A percentile compares a stretch with the other conserved stretches of the same genome.
Evolutionary conservation across 164 flowering plant species (phyloP).

Genomic region (Kalanchoe fedtschenkoi): DNA sequence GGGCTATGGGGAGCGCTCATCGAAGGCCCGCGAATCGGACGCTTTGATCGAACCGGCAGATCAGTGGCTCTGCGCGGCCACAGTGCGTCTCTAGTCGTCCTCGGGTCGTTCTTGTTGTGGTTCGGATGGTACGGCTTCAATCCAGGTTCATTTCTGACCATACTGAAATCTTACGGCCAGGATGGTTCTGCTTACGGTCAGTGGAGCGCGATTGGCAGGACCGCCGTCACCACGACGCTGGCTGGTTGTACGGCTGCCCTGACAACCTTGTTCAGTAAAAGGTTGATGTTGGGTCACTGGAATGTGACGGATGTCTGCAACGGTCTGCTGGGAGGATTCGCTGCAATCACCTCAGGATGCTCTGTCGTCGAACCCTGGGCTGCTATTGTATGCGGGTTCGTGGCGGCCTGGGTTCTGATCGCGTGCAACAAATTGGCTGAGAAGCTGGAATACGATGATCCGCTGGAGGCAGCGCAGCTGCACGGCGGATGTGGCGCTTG

Average conservation of each 20-base stretch:
- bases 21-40: slow-evolving; percentile 68
- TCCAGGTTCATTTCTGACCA: slow-evolving; percentile 59
- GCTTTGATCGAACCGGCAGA: slow-evolving; percentile 43
- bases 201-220: slow-evolving; percentile 62
- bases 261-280: slow-evolving; percentile 53
- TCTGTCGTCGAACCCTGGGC: slow-evolving; percentile 89
- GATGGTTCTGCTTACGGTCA: slow-evolving; percentile 39
- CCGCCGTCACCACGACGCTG: slow-evolving; percentile 68
- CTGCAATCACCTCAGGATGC: slow-evolving; percentile 66
- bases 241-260: slow-evolving; percentile 67
- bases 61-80: slow-evolving; percentile 49
- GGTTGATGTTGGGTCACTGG: slow-evolving; percentile 59
- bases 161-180: slow-evolving; percentile 24
- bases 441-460: slow-evolving; percentile 50
- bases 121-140: slow-evolving; percentile 86
- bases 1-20: slow-evolving; percentile 69
- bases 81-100: slow-evolving; percentile 52
- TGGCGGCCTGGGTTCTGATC: slow-evolving; percentile 46
- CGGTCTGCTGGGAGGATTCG: slow-evolving; percentile 71
- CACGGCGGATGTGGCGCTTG: slow-evolving; percentile 88
- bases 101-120: slow-evolving; percentile 70
- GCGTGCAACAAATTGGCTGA: slow-evolving; percentile 49
- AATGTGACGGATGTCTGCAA: slow-evolving; percentile 67
- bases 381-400: slow-evolving; percentile 65
- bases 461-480: slow-evolving; percentile 68